Conservation (phyloP, 202 grass and related monocot genomes). For the Zoysia matrella region DNA sequence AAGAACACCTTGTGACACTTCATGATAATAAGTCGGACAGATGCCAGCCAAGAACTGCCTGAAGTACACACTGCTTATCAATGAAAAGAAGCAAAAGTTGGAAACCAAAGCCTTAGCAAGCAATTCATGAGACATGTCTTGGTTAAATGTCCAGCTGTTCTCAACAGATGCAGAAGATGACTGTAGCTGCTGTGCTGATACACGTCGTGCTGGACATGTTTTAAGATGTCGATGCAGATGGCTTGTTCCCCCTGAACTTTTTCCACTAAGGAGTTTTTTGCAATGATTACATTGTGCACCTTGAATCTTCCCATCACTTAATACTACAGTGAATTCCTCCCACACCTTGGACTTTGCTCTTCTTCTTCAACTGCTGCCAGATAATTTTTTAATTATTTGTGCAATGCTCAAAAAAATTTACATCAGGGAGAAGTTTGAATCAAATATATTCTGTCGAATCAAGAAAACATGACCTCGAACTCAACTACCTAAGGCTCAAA, state of each 20-base stretch:
- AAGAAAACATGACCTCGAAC: no score
- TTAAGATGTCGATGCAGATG: conserved; percentile 26
- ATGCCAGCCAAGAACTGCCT: conserved; percentile 10
- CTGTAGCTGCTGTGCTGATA: not conserved
- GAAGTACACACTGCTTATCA: not conserved
- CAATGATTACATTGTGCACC: conserved; percentile 24
- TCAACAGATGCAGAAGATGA: not conserved
- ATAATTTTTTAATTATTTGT: not conserved
- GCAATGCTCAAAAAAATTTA: not conserved
- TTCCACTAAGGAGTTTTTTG: not conserved
- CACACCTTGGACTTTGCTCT: conserved; percentile 35
- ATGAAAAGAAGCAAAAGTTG: conserved; percentile 20
- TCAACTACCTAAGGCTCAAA: no score
- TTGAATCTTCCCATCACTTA: not conserved
- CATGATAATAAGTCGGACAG: not conserved
- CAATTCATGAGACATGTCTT: no score
- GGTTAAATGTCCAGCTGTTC: no score
- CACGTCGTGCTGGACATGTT: not conserved
- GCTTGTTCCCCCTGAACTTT: conserved; percentile 25
- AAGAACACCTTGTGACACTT: not conserved
- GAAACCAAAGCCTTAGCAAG: not conserved
- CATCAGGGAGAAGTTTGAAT: no score
- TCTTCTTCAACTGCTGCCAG: not conserved
- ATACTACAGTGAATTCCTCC: not conserved
- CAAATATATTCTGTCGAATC: no score